Conservation (phyloP, 2,329 filamentous ascomycete genomes). For the Aspergillus latus region DNA sequence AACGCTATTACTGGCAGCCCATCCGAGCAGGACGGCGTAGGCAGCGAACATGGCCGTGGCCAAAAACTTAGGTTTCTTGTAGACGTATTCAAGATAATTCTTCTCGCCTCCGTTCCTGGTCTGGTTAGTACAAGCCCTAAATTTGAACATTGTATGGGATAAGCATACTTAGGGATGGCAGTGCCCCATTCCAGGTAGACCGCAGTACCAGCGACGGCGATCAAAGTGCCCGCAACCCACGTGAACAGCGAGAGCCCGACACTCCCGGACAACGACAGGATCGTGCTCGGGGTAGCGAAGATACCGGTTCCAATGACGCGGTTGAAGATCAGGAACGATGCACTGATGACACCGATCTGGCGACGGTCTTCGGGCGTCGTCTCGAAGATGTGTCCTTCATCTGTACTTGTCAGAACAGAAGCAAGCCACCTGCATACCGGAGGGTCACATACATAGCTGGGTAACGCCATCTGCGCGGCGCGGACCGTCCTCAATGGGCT, state of each 20-base stretch:
- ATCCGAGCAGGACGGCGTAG: slow-evolving; percentile 52
- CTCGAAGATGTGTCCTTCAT: slow-evolving; percentile 39
- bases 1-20: slow-evolving; percentile 54
- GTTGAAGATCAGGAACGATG: slow-evolving; percentile 51
- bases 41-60: slow-evolving; percentile 56
- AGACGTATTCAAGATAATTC: slow-evolving; percentile 57
- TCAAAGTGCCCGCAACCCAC: slow-evolving; percentile 51
- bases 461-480: slow-evolving; percentile 34
- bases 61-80: slow-evolving; percentile 52
- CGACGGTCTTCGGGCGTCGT: slow-evolving; percentile 37
- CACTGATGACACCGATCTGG: slow-evolving; percentile 43
- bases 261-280: slow-evolving; percentile 47
- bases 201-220: slow-evolving; percentile 47
- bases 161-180: slow-evolving; percentile 45
- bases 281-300: slow-evolving; percentile 50
- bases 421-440: neutral
- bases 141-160: neutral
- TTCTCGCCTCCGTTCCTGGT: slow-evolving; percentile 53
- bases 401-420: slow-evolving; percentile 22
- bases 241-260: slow-evolving; percentile 50
- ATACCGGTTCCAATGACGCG: slow-evolving; percentile 52
- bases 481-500: slow-evolving; percentile 25
- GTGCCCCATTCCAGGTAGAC: slow-evolving; percentile 53
- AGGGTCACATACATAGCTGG: slow-evolving; percentile 31
- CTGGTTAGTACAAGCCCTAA: slow-evolving; percentile 14